Conservation (phyloP, 2,329 filamentous ascomycete genomes). For the Phialophora macrospora region DNA sequence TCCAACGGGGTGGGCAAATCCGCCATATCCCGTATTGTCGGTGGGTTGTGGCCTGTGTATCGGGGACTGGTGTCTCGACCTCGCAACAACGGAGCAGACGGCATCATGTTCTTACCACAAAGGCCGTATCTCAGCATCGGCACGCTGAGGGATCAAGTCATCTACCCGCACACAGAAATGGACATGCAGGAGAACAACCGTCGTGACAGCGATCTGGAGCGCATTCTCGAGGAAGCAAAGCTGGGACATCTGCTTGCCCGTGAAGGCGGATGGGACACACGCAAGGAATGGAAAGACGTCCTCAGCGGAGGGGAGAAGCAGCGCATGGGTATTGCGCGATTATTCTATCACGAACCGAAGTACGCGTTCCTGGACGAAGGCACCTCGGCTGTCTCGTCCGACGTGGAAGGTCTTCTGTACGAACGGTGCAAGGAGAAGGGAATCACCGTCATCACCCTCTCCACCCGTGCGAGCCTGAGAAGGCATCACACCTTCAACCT, state of each 20-base stretch:
- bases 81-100: constrained; percentile 77
- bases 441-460: constrained; percentile 95
- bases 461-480: constrained; percentile 89
- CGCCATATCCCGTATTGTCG: constrained; percentile 82
- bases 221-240: constrained; percentile 78
- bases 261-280: constrained; percentile 94
- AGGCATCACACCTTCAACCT: constrained; percentile 95
- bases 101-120: constrained; percentile 98
- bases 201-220: constrained; percentile 76
- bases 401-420: constrained; percentile 92
- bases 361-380: constrained; percentile 97
- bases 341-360: constrained; percentile 91
- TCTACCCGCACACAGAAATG: constrained; percentile 91
- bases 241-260: constrained; percentile 88
- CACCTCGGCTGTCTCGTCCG: constrained; percentile 89
- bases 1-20: constrained; percentile 94
- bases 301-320: constrained; percentile 98
- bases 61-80: constrained; percentile 88
- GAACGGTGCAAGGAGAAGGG: constrained; percentile 90
- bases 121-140: constrained; percentile 89
- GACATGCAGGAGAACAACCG: constrained; percentile 87
- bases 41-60: constrained; percentile 95
- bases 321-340: constrained; percentile 83
- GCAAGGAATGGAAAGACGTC: constrained; percentile 98
- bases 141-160: constrained; percentile 93